phyloP scores from a whole-genome alignment of 768 basidiomycete genomes.

The Tulasnella sp. region DNA sequence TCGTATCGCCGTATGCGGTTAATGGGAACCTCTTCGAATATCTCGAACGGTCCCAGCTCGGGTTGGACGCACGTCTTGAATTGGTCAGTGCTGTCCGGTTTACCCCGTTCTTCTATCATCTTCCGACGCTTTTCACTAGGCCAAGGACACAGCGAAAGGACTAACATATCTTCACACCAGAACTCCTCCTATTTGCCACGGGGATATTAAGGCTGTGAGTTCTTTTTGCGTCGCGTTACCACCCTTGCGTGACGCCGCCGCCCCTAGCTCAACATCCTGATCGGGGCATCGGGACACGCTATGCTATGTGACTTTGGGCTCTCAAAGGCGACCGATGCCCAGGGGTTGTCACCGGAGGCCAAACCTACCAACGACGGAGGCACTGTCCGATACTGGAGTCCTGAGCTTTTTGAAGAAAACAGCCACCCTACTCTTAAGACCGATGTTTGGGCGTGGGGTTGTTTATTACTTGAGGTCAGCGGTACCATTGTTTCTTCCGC shows the following conservation, averaged over 20 bases:
- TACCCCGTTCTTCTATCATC: neutral
- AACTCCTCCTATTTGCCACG: neutral
- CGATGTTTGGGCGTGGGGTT: slow-evolving; percentile 10
- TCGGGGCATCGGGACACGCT: neutral
- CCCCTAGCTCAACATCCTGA: slow-evolving; percentile 1
- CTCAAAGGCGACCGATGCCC: slow-evolving; percentile 6
- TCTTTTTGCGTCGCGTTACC: neutral
- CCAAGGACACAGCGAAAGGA: neutral
- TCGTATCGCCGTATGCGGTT: neutral
- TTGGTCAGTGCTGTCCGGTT: neutral
- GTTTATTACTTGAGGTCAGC: slow-evolving; percentile 3
- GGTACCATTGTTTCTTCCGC: neutral
- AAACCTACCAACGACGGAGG: neutral
- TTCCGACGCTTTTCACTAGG: neutral
- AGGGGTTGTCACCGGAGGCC: neutral
- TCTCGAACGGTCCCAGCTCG: neutral
- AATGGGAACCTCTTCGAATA: neutral
- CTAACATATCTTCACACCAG: neutral
- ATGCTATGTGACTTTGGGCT: slow-evolving; percentile 15
- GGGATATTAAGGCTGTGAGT: slow-evolving; percentile 9
- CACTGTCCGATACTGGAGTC: neutral
- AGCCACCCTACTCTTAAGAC: neutral
- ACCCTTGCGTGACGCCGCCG: neutral
- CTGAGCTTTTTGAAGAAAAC: slow-evolving; percentile 1
- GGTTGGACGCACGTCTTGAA: neutral